These are phyloP conservation scores for Erythrophleum fordii DNA, from an alignment of 306 rosid genomes.

Conservation along the genomic window DNA sequence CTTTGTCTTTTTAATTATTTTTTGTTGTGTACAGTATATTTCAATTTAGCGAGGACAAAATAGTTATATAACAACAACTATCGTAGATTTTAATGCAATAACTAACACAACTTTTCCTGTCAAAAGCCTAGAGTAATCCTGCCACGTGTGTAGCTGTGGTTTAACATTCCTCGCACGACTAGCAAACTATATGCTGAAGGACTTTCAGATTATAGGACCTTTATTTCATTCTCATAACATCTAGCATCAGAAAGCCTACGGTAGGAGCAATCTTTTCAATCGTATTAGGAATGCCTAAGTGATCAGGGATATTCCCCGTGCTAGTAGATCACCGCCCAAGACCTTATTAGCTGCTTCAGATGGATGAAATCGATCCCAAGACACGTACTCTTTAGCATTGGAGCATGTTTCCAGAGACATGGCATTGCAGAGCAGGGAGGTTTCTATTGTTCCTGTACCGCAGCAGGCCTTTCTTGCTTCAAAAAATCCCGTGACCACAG, in stretches of 20 bases:
- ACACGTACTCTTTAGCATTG: conserved; percentile 61
- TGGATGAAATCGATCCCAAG: conserved; percentile 78
- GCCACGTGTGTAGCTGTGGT: not conserved
- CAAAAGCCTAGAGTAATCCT: not conserved
- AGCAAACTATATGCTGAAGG: not conserved
- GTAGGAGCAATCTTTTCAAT: not conserved
- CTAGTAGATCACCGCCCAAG: conserved; percentile 56
- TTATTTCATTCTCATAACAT: not conserved
- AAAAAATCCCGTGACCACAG: conserved; percentile 51
- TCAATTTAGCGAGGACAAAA: not conserved
- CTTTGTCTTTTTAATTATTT: not conserved
- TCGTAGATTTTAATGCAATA: conserved; percentile 11
- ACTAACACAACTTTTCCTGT: not conserved
- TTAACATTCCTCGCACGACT: not conserved
- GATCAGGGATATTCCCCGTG: conserved; percentile 47
- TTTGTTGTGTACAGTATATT: not conserved
- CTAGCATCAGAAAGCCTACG: not conserved
- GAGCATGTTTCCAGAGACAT: conserved; percentile 58
- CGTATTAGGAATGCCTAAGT: conserved; percentile 3
- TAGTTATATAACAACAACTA: not conserved
- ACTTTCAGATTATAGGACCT: not conserved
- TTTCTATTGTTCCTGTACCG: conserved; percentile 69
- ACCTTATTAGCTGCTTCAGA: conserved; percentile 62
- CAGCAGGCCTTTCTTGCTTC: conserved; percentile 67
- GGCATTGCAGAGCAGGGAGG: conserved; percentile 63